Base-by-base conservation (phyloP, 2,329 filamentous ascomycete genomes). In the Monilinia laxa region DNA sequence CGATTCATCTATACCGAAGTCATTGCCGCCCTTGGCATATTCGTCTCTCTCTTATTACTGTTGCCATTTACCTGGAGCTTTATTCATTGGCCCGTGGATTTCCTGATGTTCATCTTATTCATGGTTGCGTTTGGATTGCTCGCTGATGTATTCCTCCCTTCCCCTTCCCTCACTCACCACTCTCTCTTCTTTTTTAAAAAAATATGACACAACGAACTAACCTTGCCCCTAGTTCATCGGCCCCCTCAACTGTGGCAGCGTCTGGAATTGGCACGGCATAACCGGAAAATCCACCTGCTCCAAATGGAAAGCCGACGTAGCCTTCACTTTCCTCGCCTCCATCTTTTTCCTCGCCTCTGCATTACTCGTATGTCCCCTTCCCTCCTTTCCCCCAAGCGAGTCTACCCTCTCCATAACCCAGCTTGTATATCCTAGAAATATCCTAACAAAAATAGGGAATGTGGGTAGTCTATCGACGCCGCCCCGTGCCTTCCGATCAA, bases 261-360 rank as follows among this genome's bases (percentile, higher is more conserved):
- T 85, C 47, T 97, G 85, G 75, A 97, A 93, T 75, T 96, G 90
- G 45, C 96, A 82, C 73, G 96, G 92, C 2, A 95, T 81, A 1
- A 97, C 85, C 76, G 97, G 93, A 1, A 93, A 88, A 70, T 78
- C 83, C 56, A 76, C 77, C n/a, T 94, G 90, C 77, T 82, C 85
- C 67, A 84, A 86, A 72, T 90, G 86, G 84, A 91, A 90, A 79
- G 85, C 90, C 52, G 82, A 74, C 60, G 64, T 74, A 6, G 73
- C 73, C 0, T 75, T 75, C 53, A 14, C 56, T 9, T 75, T 75
- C 59, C 57, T 74, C 7, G 69, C 70, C 11, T 62, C 67, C 2
- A 67, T 73, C 10, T 72, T 74, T 63, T 74, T 74, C 56, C 55
- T 73, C 0, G 70, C 45, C 28, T 70, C 68, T 57, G 71, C 68